phyloP scores from a whole-genome alignment of 2,329 filamentous ascomycete species.

The Sordariomycetes sp. region DNA sequence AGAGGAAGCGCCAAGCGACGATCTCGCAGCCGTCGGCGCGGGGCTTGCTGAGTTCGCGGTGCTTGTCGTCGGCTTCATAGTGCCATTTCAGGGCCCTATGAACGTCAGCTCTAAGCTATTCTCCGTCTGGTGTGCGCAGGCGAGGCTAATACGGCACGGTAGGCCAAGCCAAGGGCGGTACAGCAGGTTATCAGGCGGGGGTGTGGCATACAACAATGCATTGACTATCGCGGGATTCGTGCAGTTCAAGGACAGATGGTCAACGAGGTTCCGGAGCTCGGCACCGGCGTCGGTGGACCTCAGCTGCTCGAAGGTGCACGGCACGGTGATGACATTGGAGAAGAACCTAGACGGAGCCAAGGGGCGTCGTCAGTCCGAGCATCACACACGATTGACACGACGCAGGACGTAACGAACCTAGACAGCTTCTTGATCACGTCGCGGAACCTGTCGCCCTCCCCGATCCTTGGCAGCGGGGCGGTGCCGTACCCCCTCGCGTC shows the following conservation, averaged over 20 bases:
- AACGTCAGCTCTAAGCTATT: not conserved
- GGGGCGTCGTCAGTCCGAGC: not conserved
- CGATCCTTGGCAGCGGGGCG: conserved; percentile 15
- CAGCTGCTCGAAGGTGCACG: conserved; percentile 62
- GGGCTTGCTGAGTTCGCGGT: conserved; percentile 53
- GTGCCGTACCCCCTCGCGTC: conserved; percentile 16
- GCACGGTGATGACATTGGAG: conserved; percentile 45
- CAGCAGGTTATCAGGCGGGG: not conserved
- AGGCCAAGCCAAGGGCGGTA: not conserved
- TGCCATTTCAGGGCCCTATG: conserved; percentile 63
- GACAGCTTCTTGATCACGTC: conserved; percentile 54
- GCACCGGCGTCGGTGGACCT: conserved; percentile 51
- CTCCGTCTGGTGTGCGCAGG: not conserved
- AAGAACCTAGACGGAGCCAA: conserved; percentile 36
- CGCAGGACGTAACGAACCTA: conserved; percentile 24
- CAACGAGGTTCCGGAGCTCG: conserved; percentile 43
- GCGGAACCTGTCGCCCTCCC: conserved; percentile 15
- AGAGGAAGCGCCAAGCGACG: conserved; percentile 67
- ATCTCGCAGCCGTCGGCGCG: conserved; percentile 67
- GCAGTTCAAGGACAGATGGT: conserved; percentile 48
- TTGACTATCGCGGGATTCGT: conserved; percentile 60
- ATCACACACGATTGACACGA: not conserved
- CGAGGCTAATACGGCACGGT: not conserved
- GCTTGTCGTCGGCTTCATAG: conserved; percentile 48
- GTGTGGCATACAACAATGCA: conserved; percentile 50